Percentiles rank a stretch among this genome's conserved stretches.
Evolutionary conservation across 2,329 filamentous ascomycete species (phyloP).

Genomic region (Bipolaris zeicola): DNA sequence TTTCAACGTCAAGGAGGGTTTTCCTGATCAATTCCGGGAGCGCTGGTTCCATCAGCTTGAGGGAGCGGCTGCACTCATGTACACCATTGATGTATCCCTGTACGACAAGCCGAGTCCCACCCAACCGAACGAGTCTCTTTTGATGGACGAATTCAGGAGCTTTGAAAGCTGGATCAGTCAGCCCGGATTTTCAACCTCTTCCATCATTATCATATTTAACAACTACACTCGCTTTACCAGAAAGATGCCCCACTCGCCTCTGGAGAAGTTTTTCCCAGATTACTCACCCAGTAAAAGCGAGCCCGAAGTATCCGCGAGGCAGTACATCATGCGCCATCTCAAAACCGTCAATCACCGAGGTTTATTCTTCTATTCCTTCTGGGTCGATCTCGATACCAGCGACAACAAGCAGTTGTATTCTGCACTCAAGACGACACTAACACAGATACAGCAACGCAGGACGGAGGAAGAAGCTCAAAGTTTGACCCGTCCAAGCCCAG

Average conservation of each 20-base stretch:
- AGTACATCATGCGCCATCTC: conserved; percentile 41
- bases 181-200: conserved; percentile 34
- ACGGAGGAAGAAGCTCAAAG: neutral
- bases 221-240: conserved; percentile 44
- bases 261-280: conserved; percentile 40
- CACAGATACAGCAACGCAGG: conserved; percentile 37
- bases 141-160: conserved; percentile 38
- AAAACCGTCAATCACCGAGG: conserved; percentile 39
- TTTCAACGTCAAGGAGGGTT: conserved; percentile 43
- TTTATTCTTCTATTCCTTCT: conserved; percentile 43
- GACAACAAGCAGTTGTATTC: conserved; percentile 45
- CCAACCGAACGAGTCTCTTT: conserved; percentile 33
- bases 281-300: conserved; percentile 26
- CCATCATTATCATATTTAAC: conserved; percentile 43
- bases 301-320: conserved; percentile 36
- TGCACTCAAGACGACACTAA: conserved; percentile 43
- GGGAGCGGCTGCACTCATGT: conserved; percentile 39
- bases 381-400: conserved; percentile 45
- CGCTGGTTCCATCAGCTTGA: conserved; percentile 48
- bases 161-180: conserved; percentile 42
- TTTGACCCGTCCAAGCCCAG: neutral
- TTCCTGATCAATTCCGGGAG: conserved; percentile 40
- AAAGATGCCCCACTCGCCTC: conserved; percentile 38
- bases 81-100: conserved; percentile 40
- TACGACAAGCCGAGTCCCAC: conserved; percentile 42